Evolutionary conservation across 306 rosid species (phyloP).

Genomic region (Vigna radiata): DNA sequence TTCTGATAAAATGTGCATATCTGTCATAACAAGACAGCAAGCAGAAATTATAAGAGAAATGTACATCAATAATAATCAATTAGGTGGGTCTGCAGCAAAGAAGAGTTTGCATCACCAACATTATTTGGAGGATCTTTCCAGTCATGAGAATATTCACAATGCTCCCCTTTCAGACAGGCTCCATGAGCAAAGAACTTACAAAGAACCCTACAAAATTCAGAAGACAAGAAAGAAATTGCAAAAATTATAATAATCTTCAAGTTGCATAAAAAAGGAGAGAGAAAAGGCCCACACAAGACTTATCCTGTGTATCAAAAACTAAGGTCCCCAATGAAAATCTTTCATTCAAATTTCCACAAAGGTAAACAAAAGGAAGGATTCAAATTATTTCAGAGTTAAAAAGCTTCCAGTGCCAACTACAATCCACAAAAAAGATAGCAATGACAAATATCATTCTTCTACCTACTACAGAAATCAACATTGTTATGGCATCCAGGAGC

Average conservation of each 20-base stretch:
- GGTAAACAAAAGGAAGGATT: constrained; percentile 2
- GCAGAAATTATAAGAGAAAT: constrained; percentile 30
- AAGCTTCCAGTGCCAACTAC: neutral
- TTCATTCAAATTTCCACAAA: constrained; percentile 10
- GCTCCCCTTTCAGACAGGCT: constrained; percentile 97
- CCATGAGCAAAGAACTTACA: constrained; percentile 98
- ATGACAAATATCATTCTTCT: constrained; percentile 30
- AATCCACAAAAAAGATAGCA: constrained; percentile 19
- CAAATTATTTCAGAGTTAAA: constrained; percentile 15
- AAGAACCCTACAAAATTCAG: constrained; percentile 67
- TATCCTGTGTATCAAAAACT: constrained; percentile 32
- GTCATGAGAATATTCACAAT: constrained; percentile 95
- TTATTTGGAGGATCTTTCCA: constrained; percentile 90
- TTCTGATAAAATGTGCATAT: constrained; percentile 91
- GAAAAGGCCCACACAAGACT: neutral
- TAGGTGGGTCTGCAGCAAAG: constrained; percentile 22
- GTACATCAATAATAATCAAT: constrained; percentile 24
- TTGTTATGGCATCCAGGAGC: constrained; percentile 18
- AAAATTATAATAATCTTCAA: constrained; percentile 15
- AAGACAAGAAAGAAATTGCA: constrained; percentile 25
- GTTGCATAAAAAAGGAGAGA: constrained; percentile 23
- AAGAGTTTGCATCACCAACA: constrained; percentile 54
- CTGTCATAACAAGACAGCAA: constrained; percentile 53
- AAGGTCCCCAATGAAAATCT: constrained; percentile 23
- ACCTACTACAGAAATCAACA: neutral